Evolutionary conservation across 2,329 filamentous ascomycete genomes (phyloP).

Genomic region (Fusarium sp.): DNA sequence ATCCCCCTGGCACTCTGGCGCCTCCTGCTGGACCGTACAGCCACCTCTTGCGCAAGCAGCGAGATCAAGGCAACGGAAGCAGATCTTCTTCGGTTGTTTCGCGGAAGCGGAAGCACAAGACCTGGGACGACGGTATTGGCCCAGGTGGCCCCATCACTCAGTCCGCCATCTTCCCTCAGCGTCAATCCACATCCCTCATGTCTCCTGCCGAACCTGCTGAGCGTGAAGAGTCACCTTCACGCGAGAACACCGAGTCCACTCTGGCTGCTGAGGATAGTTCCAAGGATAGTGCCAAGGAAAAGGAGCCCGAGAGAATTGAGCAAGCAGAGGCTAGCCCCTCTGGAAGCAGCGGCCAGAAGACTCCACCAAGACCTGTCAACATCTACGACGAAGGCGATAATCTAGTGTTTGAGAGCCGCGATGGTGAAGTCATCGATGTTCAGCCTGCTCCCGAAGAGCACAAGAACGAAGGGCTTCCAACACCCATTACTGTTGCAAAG

Average conservation of each 20-base stretch:
- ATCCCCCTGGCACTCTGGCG: conserved; percentile 77
- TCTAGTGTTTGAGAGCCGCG: conserved; percentile 84
- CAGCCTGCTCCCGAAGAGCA: conserved; percentile 49
- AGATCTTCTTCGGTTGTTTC: conserved; percentile 70
- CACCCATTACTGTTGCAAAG: conserved; percentile 36
- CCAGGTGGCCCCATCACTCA: conserved; percentile 90
- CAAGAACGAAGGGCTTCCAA: conserved; percentile 25
- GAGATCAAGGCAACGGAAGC: conserved; percentile 75
- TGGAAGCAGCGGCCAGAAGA: conserved; percentile 34
- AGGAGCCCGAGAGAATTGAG: conserved; percentile 42
- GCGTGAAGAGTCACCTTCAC: conserved; percentile 46
- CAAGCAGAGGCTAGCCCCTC: conserved; percentile 38
- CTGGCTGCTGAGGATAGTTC: conserved; percentile 48
- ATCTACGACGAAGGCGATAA: conserved; percentile 85
- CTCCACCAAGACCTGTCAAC: conserved; percentile 60
- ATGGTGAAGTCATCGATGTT: conserved; percentile 86
- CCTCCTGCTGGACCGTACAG: conserved; percentile 68
- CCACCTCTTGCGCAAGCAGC: conserved; percentile 83
- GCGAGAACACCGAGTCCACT: conserved; percentile 50
- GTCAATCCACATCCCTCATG: conserved; percentile 46
- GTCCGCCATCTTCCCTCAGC: conserved; percentile 85
- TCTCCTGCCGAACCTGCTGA: conserved; percentile 40
- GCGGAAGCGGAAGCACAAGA: conserved; percentile 74
- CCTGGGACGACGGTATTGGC: conserved; percentile 77
- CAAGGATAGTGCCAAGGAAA: conserved; percentile 50